These are phyloP conservation scores for sunflower (Helianthus annuus) DNA, from an alignment of 129 eudicot species.

Conservation along the genomic window HanXRQr2.0-SUNRISE NC_035444.2:129561553-129562052, in stretches of 20 bases:
- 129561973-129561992: constrained; percentile 33
- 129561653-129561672: constrained; percentile 40
- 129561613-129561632: constrained; percentile 29
- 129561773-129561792: constrained; percentile 29
- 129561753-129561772: constrained; percentile 31
- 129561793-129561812: constrained; percentile 36
- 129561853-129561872: constrained; percentile 39
- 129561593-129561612: constrained; percentile 44
- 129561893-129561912: constrained; percentile 19
- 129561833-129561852: constrained; percentile 28
- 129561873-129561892: constrained; percentile 34
- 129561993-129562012: constrained; percentile 36
- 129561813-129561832: constrained; percentile 42
- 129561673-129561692: constrained; percentile 28
- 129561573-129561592: constrained; percentile 57
- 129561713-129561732: constrained; percentile 10
- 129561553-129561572: constrained; percentile 40
- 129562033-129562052: constrained; percentile 41
- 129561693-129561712: constrained; percentile 30
- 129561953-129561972: constrained; percentile 26
- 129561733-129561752: constrained; percentile 16
- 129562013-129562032: constrained; percentile 43
- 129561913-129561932: constrained; percentile 20
- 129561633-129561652: constrained; percentile 31
- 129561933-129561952: constrained; percentile 36